These are phyloP conservation scores for Penicillium psychrofluorescens DNA, from an alignment of 495 filamentous ascomycete genomes.

Conservation along the genomic window DNA sequence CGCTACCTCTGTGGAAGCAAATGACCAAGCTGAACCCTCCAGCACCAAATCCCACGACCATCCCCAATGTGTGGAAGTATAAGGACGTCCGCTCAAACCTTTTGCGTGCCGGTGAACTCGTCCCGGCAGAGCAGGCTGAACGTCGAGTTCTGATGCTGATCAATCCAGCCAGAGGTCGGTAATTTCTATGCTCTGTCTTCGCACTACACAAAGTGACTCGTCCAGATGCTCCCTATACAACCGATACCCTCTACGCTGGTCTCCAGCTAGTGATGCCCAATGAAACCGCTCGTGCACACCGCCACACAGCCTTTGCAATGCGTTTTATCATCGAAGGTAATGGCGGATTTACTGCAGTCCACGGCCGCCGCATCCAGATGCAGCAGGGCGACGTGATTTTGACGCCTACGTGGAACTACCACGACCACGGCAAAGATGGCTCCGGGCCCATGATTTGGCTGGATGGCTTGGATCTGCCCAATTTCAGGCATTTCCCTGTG, in stretches of 20 bases:
- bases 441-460: slow-evolving; percentile 47
- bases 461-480: slow-evolving; percentile 40
- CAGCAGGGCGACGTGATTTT: slow-evolving; percentile 43
- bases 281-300: slow-evolving; percentile 41
- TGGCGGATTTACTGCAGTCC: slow-evolving; percentile 42
- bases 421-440: slow-evolving; percentile 45
- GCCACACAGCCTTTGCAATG: slow-evolving; percentile 45
- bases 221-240: slow-evolving; percentile 39
- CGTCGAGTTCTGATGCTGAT: slow-evolving; percentile 41
- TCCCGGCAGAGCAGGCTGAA: slow-evolving; percentile 37
- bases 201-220: slow-evolving; percentile 1
- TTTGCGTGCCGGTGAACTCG: slow-evolving; percentile 30
- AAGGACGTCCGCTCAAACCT: slow-evolving; percentile 31
- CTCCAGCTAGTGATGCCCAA: slow-evolving; percentile 44
- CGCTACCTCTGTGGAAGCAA: slow-evolving; percentile 35
- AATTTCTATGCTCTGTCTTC: background rate
- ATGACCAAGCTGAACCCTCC: slow-evolving; percentile 38
- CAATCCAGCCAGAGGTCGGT: slow-evolving; percentile 36
- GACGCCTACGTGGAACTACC: slow-evolving; percentile 44
- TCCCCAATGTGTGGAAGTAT: slow-evolving; percentile 36
- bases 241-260: slow-evolving; percentile 45
- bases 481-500: slow-evolving; percentile 37
- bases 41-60: slow-evolving; percentile 28
- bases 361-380: slow-evolving; percentile 40
- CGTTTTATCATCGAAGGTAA: slow-evolving; percentile 44